Conservation (phyloP, 1,284 basidiomycete genomes). For the Cutaneotrichosporon cutaneum region DNA sequence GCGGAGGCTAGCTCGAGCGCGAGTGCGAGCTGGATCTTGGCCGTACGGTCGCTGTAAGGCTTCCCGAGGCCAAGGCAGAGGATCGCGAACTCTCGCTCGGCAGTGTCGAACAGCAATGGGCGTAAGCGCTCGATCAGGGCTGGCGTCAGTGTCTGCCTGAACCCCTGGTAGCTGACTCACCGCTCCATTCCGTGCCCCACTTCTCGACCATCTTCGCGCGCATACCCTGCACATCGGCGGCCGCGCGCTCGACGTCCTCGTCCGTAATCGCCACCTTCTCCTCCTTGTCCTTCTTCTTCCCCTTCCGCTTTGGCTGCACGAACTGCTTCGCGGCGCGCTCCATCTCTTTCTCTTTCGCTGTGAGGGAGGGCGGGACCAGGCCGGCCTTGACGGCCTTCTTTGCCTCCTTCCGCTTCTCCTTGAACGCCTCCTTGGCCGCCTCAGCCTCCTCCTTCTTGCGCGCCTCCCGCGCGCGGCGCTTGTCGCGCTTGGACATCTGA, state of each 20-base stretch:
- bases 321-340: slow-evolving; percentile 14
- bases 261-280: slow-evolving; percentile 20
- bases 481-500: slow-evolving; percentile 74
- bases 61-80: slow-evolving; percentile 47
- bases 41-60: slow-evolving; percentile 41
- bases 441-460: slow-evolving; percentile 64
- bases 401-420: slow-evolving; percentile 36
- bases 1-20: slow-evolving; percentile 23
- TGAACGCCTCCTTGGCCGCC: slow-evolving; percentile 30
- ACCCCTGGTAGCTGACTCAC: slow-evolving; percentile 22
- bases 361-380: slow-evolving; percentile 5
- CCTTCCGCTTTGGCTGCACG: slow-evolving; percentile 22
- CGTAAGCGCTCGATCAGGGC: slow-evolving; percentile 9
- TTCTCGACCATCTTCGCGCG: slow-evolving; percentile 42
- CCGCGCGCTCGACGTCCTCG: slow-evolving; percentile 24
- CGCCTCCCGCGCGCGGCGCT: slow-evolving; percentile 71
- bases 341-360: slow-evolving; percentile 14
- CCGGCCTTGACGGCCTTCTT: slow-evolving; percentile 28
- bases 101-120: background rate
- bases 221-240: slow-evolving; percentile 31
- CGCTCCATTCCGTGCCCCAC: slow-evolving; percentile 38
- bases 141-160: slow-evolving; percentile 12
- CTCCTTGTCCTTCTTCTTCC: slow-evolving; percentile 18
- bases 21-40: slow-evolving; percentile 48
- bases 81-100: slow-evolving; percentile 15